Percentiles rank a stretch among this genome's conserved stretches.
Evolutionary conservation across 805 yeast genomes (phyloP).

Genomic region (Limtongozyma cylindracea): DNA sequence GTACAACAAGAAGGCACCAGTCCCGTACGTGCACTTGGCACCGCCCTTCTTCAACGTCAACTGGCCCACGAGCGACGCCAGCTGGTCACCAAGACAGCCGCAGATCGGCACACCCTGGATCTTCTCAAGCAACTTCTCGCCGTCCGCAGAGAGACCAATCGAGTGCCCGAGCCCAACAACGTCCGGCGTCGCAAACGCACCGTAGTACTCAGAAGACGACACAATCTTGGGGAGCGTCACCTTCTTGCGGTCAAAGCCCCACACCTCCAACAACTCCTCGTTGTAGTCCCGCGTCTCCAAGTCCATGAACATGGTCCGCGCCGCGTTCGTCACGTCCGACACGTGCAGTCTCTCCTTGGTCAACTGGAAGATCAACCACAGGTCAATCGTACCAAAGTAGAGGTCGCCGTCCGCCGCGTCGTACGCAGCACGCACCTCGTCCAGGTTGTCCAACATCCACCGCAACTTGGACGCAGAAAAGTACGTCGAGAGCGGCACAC

Average conservation of each 20-base stretch:
- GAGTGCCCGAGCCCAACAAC: conserved; percentile 23
- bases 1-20: conserved; percentile 79
- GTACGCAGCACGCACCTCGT: conserved; percentile 36
- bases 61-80: conserved; percentile 85
- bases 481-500: conserved; percentile 76
- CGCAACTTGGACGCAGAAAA: conserved; percentile 76
- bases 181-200: conserved; percentile 40
- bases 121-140: conserved; percentile 19
- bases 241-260: conserved; percentile 50
- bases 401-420: conserved; percentile 44
- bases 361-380: conserved; percentile 77
- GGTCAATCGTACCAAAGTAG: conserved; percentile 85
- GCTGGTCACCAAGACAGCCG: conserved; percentile 88
- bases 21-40: conserved; percentile 91
- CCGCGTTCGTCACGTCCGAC: conserved; percentile 79
- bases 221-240: conserved; percentile 53
- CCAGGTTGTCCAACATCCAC: conserved; percentile 73
- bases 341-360: conserved; percentile 46
- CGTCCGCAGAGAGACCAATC: conserved; percentile 22
- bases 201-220: conserved; percentile 59
- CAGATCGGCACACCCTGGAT: conserved; percentile 48
- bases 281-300: conserved; percentile 56
- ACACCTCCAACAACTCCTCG: conserved; percentile 44
- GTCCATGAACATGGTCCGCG: conserved; percentile 78
- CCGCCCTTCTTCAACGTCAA: conserved; percentile 62